These are phyloP conservation scores for Parathielavia appendiculata DNA, from an alignment of 495 filamentous ascomycete species.

Conservation along the genomic window DNA sequence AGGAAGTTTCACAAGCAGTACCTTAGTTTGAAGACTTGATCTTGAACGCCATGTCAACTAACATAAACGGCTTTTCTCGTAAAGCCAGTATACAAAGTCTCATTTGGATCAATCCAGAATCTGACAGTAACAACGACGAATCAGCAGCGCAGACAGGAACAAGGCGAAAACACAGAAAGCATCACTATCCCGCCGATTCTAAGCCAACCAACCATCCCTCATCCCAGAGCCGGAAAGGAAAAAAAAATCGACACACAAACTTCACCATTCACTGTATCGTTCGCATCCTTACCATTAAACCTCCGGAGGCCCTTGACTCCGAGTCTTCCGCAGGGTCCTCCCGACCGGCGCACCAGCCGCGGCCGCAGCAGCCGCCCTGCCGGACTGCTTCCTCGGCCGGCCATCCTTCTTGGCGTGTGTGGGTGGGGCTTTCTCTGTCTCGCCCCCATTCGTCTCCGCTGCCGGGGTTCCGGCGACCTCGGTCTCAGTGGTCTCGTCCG, in stretches of 20 bases:
- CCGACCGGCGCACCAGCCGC: constrained; percentile 32
- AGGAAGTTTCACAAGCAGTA: too few relatives aligned
- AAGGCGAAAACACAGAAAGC: neutral
- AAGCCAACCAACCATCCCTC: neutral
- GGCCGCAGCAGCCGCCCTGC: constrained; percentile 11
- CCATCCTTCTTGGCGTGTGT: constrained; percentile 25
- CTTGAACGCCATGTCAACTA: too few relatives aligned
- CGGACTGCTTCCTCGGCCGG: constrained; percentile 39
- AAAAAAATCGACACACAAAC: neutral
- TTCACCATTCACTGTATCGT: neutral
- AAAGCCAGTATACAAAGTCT: too few relatives aligned
- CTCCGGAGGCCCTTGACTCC: constrained; percentile 40
- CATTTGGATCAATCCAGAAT: too few relatives aligned
- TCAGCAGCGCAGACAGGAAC: too few relatives aligned
- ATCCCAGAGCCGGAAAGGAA: neutral
- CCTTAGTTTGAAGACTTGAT: too few relatives aligned
- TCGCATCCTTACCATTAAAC: neutral
- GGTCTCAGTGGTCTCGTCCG: too few relatives aligned
- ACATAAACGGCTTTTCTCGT: too few relatives aligned
- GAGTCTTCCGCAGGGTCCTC: constrained; percentile 38
- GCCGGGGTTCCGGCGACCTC: neutral
- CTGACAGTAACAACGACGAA: too few relatives aligned
- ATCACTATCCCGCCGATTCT: neutral
- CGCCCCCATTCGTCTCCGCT: neutral
- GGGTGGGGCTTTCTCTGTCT: neutral